Evolutionary conservation across 2,329 filamentous ascomycete genomes (phyloP), one percentile per base, ranked within the genome.

Genomic region (Bipolaris oryzae): DNA sequence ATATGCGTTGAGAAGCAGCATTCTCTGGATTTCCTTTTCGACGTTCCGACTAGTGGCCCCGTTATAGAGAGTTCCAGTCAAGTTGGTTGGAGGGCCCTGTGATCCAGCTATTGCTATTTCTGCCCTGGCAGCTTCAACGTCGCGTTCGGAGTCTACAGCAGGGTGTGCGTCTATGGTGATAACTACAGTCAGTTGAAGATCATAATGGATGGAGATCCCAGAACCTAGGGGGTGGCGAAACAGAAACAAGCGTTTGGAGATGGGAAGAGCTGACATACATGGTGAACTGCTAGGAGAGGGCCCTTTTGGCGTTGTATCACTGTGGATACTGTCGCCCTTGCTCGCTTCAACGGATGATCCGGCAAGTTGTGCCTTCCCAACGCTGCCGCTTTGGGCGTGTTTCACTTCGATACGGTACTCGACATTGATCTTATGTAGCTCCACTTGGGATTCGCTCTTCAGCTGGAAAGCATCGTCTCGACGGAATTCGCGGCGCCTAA

Each of bases 1-100:
- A 39, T 76, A 76, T 7, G 71, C 70, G 46, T 74, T 75, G 3
- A 75, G 56, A 0, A 74, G 57, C 16, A 74, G 49, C 69, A 74
- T 74, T 18, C 55, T 60, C 52, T 61, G 63, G 25, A 70, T 61
- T 31, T 71, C 66, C 9, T 62, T 55, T 41, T 65, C 63, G 13
- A 64, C n/a, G n/a, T 46, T 51, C 13, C 49, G 42, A 7, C 43
- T 16, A 9, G 7, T 21, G 18, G 11, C 13, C 5, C 7, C n/a
- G 6, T 7, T 42, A n/a, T 11, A 11, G 7, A 35, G 33, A 10
- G 18, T 35, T 11, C 23, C 35, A 33, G 10, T 15, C 35, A 31
- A 15, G 3, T 28, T 16, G 31, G 13, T 16, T 18, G 9, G 31
- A 20, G 38, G 25, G 11, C 20, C 31, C n/a, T 55, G 25, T 3